Conservation (phyloP, 108 stramenopile genomes). For the Fistulifera pelliculosa region DNA sequence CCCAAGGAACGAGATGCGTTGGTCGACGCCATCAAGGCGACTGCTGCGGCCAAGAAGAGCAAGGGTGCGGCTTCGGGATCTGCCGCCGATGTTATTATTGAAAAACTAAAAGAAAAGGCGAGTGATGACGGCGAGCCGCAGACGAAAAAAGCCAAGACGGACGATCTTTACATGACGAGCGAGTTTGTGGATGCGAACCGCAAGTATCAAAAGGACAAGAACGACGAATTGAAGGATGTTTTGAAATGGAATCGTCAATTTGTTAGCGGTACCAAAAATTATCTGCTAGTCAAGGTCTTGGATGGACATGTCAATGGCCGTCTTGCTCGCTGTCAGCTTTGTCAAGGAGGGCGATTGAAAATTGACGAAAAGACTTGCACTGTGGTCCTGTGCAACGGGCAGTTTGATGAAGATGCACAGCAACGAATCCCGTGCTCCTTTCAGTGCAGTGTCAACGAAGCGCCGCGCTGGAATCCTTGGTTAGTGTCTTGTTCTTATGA, state of each 20-base stretch:
- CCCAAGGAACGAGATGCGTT: neutral
- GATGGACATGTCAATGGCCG: conserved; percentile 70
- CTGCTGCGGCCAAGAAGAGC: neutral
- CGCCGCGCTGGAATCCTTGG: conserved; percentile 23
- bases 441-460: conserved; percentile 5
- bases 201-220: conserved; percentile 32
- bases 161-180: no score
- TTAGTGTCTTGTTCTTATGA: conserved; percentile 1
- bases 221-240: conserved; percentile 54
- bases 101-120: no score
- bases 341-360: conserved; percentile 45
- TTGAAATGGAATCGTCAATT: conserved; percentile 66
- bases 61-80: neutral
- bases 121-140: no score
- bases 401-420: conserved; percentile 53
- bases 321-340: conserved; percentile 49
- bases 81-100: no score
- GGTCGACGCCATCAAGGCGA: neutral
- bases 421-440: conserved; percentile 19
- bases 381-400: conserved; percentile 39
- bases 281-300: conserved; percentile 50
- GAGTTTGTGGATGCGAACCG: conserved; percentile 15
- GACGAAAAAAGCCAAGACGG: no score
- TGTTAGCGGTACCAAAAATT: conserved; percentile 48
- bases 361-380: conserved; percentile 39